Percentiles rank a stretch among this genome's conserved stretches.
These are phyloP conservation scores for Ophiostoma sp. DNA, from an alignment of 2,329 filamentous ascomycete genomes.

Conservation along the genomic window DNA sequence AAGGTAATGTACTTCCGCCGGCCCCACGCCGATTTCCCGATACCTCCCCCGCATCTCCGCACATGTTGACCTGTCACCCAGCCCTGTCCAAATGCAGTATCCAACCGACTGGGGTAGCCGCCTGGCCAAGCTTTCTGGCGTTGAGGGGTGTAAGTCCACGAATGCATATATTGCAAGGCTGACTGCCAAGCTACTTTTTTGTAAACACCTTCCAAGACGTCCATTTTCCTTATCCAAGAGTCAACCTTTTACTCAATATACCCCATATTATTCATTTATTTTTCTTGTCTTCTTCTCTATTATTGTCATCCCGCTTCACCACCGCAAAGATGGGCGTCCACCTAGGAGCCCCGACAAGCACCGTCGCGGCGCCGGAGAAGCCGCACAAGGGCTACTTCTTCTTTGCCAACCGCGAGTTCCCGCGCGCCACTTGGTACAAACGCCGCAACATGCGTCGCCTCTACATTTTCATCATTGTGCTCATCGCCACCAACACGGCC, in stretches of 20 bases:
- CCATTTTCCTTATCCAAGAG: not conserved
- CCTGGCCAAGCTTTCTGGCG: not conserved
- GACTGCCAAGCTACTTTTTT: not conserved
- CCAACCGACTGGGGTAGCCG: not conserved
- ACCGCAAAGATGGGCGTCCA: constrained; percentile 1
- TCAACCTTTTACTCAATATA: not conserved
- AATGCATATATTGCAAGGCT: constrained; percentile 8
- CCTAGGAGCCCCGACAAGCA: not conserved
- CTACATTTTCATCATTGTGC: not conserved
- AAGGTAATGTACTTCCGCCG: not conserved
- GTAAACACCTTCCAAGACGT: not conserved
- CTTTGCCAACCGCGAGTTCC: constrained; percentile 14
- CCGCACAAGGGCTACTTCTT: constrained; percentile 1
- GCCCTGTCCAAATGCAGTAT: not conserved
- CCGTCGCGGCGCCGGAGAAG: not conserved
- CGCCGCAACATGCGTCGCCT: not conserved
- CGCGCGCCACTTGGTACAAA: constrained; percentile 1
- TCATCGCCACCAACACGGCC: not conserved
- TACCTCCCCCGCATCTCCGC: not conserved
- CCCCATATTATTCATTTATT: not conserved
- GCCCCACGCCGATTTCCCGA: too few relatives aligned
- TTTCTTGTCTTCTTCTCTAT: not conserved
- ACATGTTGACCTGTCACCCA: not conserved
- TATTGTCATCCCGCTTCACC: not conserved
- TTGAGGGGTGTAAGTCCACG: not conserved